These are phyloP conservation scores for Vitellaria paradoxa DNA, from an alignment of 179 eudicot genomes.

Conservation along the genomic window DNA sequence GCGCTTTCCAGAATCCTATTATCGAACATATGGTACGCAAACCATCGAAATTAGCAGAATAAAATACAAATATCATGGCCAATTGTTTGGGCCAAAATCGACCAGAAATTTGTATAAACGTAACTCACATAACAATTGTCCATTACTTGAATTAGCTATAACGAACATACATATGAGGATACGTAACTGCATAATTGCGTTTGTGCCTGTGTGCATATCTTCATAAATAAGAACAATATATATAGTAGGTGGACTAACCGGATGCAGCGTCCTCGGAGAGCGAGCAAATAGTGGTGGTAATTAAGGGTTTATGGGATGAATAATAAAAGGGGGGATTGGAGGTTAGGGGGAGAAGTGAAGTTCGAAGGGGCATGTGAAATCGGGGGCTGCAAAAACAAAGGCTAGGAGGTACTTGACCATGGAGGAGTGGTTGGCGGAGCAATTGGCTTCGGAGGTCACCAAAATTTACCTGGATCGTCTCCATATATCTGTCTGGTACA, in stretches of 20 bases:
- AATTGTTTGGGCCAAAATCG: background rate
- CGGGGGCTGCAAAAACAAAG: background rate
- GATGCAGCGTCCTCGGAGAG: slow-evolving; percentile 18
- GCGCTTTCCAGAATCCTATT: background rate
- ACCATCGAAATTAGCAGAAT: background rate
- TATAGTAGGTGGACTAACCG: slow-evolving; percentile 6
- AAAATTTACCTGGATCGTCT: background rate
- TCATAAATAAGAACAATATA: background rate
- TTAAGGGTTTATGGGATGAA: background rate
- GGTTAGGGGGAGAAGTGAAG: slow-evolving; percentile 12
- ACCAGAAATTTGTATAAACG: background rate
- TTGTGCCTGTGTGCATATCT: no score
- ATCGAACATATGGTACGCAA: slow-evolving; percentile 11
- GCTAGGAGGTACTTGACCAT: background rate
- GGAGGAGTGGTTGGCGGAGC: background rate
- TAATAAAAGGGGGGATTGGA: background rate
- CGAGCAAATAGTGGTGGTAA: slow-evolving; percentile 8
- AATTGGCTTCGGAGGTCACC: slow-evolving; percentile 2
- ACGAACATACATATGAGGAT: background rate
- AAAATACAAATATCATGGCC: background rate
- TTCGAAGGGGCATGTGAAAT: slow-evolving; percentile 10
- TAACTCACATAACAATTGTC: background rate
- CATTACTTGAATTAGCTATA: background rate
- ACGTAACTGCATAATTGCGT: no score
- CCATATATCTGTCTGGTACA: background rate